phyloP scores from a whole-genome alignment of 2,329 filamentous ascomycete genomes.

The Nannizzia gypsea region DNA sequence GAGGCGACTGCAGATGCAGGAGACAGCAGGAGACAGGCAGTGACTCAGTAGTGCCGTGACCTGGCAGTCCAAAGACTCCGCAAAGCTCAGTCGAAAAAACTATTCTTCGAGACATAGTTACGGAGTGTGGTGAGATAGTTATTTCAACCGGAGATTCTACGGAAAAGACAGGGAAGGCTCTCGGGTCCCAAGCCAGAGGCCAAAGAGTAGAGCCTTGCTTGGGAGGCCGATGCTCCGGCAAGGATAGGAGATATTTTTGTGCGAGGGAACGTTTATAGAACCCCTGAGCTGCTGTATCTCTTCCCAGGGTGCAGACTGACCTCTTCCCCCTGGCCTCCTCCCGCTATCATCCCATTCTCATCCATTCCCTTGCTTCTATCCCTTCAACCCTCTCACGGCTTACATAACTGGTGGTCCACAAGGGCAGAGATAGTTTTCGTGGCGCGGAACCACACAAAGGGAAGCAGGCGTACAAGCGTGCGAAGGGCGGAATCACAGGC shows the following conservation, averaged over 20 bases:
- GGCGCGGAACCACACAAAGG: neutral
- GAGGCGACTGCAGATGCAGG: neutral
- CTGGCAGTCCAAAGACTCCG: no score
- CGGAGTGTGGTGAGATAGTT: no score
- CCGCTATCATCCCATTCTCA: neutral
- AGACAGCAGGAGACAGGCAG: neutral
- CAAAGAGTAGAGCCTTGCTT: neutral
- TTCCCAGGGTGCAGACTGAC: no score
- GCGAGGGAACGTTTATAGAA: neutral
- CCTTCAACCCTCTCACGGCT: neutral
- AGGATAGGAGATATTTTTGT: slow-evolving; percentile 1
- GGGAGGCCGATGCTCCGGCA: neutral
- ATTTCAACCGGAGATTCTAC: no score
- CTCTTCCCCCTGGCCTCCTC: neutral
- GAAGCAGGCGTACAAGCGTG: neutral
- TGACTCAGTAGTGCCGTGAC: no score
- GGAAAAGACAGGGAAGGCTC: neutral
- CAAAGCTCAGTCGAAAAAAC: neutral
- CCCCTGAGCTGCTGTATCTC: neutral
- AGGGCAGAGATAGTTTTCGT: neutral
- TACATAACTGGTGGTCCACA: neutral
- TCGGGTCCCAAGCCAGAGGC: neutral
- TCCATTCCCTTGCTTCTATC: neutral
- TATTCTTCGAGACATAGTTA: no score
- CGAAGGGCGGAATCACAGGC: slow-evolving; percentile 1